Evolutionary conservation across 2,329 filamentous ascomycete species (phyloP).

Genomic region (Colletotrichum cereale): DNA sequence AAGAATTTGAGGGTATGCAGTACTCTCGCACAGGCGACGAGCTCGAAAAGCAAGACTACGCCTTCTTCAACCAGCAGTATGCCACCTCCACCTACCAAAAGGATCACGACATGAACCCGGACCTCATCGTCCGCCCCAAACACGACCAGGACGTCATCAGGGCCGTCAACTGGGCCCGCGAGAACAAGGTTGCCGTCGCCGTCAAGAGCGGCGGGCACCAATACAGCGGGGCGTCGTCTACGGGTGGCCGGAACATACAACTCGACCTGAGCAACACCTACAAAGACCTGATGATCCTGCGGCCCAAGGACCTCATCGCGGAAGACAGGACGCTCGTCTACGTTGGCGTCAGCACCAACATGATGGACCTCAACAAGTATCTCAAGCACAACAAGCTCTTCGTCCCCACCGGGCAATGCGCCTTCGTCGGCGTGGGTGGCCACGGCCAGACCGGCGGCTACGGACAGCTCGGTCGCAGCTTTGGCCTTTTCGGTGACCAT

Average conservation of each 20-base stretch:
- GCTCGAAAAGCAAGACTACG: conserved; percentile 19
- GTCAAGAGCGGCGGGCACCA: conserved; percentile 63
- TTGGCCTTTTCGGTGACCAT: conserved; percentile 68
- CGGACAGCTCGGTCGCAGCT: conserved; percentile 60
- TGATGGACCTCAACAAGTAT: conserved; percentile 58
- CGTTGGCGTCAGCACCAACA: conserved; percentile 55
- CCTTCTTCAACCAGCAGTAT: conserved; percentile 52
- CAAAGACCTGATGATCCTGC: conserved; percentile 48
- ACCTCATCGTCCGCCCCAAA: conserved; percentile 58
- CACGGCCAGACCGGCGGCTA: conserved; percentile 63
- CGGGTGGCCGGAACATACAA: conserved; percentile 58
- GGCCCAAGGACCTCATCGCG: conserved; percentile 48
- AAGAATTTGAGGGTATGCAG: conserved; percentile 33
- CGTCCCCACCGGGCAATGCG: conserved; percentile 60
- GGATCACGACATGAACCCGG: conserved; percentile 59
- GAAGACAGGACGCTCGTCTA: conserved; percentile 52
- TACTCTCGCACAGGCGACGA: conserved; percentile 28
- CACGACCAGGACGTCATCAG: conserved; percentile 56
- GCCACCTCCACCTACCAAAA: conserved; percentile 56
- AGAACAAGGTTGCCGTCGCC: conserved; percentile 56
- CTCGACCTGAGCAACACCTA: conserved; percentile 58
- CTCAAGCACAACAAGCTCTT: conserved; percentile 56
- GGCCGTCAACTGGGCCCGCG: conserved; percentile 55
- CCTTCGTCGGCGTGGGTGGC: conserved; percentile 59
- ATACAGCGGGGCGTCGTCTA: conserved; percentile 63